phyloP scores from a whole-genome alignment of 1,284 basidiomycete species.

The Porodaedalea pini region DNA sequence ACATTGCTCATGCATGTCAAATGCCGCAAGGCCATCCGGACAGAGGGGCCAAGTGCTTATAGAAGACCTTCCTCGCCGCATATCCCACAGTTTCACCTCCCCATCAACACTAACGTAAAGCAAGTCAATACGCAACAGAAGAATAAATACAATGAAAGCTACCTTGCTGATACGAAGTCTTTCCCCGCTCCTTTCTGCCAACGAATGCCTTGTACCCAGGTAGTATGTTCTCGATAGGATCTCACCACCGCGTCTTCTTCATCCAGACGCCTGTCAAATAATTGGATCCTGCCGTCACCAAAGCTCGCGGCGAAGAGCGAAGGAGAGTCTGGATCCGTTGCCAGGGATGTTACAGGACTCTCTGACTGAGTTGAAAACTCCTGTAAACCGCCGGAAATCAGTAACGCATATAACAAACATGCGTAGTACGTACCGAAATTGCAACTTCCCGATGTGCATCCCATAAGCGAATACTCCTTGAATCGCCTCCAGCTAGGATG shows the following conservation, averaged over 20 bases:
- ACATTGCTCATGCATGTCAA: conserved; percentile 85
- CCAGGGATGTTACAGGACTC: conserved; percentile 84
- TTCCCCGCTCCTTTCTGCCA: conserved; percentile 74
- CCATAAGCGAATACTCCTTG: conserved; percentile 88
- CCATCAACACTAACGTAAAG: conserved; percentile 70
- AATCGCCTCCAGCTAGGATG: conserved; percentile 88
- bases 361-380: conserved; percentile 70
- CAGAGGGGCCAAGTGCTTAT: conserved; percentile 66
- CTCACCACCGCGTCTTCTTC: conserved; percentile 84
- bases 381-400: background rate
- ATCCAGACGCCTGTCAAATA: conserved; percentile 89
- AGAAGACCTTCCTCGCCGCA: conserved; percentile 65
- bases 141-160: conserved; percentile 24
- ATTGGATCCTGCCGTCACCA: conserved; percentile 86
- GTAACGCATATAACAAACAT: background rate
- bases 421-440: conserved; percentile 54
- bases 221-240: conserved; percentile 78
- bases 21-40: conserved; percentile 72
- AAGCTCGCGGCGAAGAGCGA: conserved; percentile 90
- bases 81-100: conserved; percentile 90
- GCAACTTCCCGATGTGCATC: conserved; percentile 91
- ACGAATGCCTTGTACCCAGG: conserved; percentile 90
- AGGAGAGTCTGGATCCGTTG: conserved; percentile 74
- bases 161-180: conserved; percentile 91
- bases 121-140: conserved; percentile 7